Conservation (phyloP, 176 grass and related monocot genomes). For the Carex littledalei region DNA sequence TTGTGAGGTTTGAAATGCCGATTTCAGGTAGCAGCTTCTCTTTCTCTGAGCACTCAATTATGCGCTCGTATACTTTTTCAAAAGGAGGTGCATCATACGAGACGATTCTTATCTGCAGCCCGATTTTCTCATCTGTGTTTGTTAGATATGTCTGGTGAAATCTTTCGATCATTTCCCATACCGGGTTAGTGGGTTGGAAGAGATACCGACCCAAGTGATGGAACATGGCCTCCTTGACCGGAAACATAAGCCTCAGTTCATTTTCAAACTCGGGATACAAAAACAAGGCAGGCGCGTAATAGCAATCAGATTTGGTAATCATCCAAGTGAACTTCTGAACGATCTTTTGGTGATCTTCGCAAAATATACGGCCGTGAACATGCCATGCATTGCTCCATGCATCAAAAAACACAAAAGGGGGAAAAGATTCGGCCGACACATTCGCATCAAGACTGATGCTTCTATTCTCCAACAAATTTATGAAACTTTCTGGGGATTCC, state of each 20-base stretch:
- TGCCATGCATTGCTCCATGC: constrained; percentile 48
- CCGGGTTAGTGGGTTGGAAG: constrained; percentile 59
- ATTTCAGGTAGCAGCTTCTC: constrained; percentile 23
- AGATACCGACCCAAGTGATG: constrained; percentile 68
- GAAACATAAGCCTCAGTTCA: constrained; percentile 54
- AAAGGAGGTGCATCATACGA: not conserved
- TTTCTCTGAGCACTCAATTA: constrained; percentile 16
- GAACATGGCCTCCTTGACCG: constrained; percentile 58
- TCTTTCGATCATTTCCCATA: constrained; percentile 50
- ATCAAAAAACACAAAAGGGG: constrained; percentile 48
- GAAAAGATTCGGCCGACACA: constrained; percentile 19
- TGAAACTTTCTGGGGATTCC: constrained; percentile 38
- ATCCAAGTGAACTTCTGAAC: constrained; percentile 61
- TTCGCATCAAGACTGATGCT: constrained; percentile 11
- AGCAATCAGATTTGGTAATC: constrained; percentile 65
- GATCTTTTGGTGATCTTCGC: constrained; percentile 46
- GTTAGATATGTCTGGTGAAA: constrained; percentile 43
- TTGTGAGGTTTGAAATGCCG: not conserved
- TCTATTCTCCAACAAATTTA: constrained; percentile 32
- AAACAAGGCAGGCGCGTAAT: constrained; percentile 57
- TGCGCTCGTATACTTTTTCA: not conserved
- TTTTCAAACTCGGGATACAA: constrained; percentile 39
- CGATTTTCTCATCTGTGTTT: constrained; percentile 6
- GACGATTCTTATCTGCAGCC: constrained; percentile 28
- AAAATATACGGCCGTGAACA: constrained; percentile 50